phyloP scores from a whole-genome alignment of 2,329 filamentous ascomycete species.

The Fusarium scirpi region DNA sequence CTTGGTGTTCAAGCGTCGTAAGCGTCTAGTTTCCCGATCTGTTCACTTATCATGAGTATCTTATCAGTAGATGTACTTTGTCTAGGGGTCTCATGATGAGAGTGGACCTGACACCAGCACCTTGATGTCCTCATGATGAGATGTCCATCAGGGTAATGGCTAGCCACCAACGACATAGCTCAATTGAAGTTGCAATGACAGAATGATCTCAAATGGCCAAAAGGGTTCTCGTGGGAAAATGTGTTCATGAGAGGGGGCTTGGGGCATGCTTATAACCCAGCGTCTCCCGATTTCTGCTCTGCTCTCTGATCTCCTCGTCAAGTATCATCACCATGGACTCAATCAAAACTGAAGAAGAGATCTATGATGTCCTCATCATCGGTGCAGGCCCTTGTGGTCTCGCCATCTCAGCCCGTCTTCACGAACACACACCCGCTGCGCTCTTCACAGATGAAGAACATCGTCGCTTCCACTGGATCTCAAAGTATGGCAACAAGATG shows the following conservation, averaged over 20 bases:
- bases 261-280: conserved; percentile 2
- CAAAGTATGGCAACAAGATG: conserved; percentile 71
- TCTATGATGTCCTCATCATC: conserved; percentile 77
- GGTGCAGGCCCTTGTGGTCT: conserved; percentile 82
- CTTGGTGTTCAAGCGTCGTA: not conserved
- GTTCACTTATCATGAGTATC: conserved; percentile 1
- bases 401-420: conserved; percentile 77
- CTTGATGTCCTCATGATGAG: conserved; percentile 41
- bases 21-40: not conserved
- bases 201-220: not conserved
- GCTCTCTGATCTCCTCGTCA: not conserved
- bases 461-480: conserved; percentile 82
- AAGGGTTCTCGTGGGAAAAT: conserved; percentile 22
- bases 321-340: conserved; percentile 3
- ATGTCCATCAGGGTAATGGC: conserved; percentile 36
- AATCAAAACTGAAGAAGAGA: conserved; percentile 46
- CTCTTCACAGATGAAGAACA: conserved; percentile 88
- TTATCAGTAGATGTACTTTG: not conserved
- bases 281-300: not conserved
- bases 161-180: not conserved
- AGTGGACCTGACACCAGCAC: conserved; percentile 17
- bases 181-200: not conserved
- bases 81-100: conserved; percentile 16
- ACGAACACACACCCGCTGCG: conserved; percentile 79
- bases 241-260: not conserved